A percentile compares a stretch with the other conserved stretches of the same genome.
These are phyloP conservation scores for Phytopythium chamaehyphon DNA, from an alignment of 352 stramenopile genomes.

Conservation along the genomic window DNA sequence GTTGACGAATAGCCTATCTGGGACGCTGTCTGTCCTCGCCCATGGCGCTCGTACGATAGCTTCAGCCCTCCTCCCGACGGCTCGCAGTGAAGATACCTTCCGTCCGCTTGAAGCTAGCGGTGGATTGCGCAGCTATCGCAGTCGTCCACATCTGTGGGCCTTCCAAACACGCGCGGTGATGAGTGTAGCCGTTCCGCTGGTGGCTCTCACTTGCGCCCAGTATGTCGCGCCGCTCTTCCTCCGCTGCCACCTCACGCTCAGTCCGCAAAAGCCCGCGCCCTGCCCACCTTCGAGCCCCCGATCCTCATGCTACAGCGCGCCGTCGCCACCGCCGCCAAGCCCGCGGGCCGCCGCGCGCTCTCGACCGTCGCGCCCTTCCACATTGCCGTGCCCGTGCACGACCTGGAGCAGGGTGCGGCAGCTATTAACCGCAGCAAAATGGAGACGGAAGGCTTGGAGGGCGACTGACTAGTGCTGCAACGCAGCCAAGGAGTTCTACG, in stretches of 20 bases:
- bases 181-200: neutral
- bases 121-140: no score
- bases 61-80: no score
- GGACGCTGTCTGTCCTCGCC: no score
- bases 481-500: constrained; percentile 91
- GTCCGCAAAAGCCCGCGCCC: neutral
- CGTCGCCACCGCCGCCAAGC: constrained; percentile 11
- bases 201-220: neutral
- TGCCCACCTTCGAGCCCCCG: neutral
- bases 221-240: neutral
- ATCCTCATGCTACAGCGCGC: constrained; percentile 20
- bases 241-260: neutral
- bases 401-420: constrained; percentile 66
- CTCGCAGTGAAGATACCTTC: no score
- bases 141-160: no score
- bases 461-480: no score
- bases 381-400: constrained; percentile 94
- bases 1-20: no score
- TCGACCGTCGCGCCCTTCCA: constrained; percentile 75
- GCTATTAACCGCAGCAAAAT: no score
- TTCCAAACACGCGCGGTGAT: no score
- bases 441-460: no score
- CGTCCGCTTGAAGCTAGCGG: no score
- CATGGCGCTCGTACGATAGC: no score
- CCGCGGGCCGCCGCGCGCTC: constrained; percentile 15